These are phyloP conservation scores for Eucalyptus marginata DNA, from an alignment of 345 rosid genomes.

Conservation along the genomic window DNA sequence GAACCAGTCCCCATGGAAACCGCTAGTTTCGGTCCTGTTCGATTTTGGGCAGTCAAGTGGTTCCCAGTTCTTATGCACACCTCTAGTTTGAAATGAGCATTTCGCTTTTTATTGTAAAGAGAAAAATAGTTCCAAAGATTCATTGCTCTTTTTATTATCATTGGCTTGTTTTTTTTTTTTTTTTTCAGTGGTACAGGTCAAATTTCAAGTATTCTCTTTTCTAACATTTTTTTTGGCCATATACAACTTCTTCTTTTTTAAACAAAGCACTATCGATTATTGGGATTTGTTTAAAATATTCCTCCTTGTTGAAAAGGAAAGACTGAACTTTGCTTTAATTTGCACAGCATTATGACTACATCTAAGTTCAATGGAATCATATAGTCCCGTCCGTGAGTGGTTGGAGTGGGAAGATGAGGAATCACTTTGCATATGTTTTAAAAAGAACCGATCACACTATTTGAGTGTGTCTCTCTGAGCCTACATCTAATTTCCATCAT, in stretches of 20 bases:
- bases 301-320: background rate
- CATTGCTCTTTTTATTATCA: background rate
- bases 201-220: too few species aligned
- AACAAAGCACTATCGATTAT: background rate
- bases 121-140: too few species aligned
- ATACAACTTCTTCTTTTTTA: background rate
- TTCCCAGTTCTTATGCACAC: too few species aligned
- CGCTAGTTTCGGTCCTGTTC: rapidly evolving
- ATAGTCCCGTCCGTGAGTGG: too few species aligned
- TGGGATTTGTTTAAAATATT: too few species aligned
- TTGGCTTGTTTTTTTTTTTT: background rate
- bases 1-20: too few species aligned
- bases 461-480: background rate
- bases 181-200: background rate
- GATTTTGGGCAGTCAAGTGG: too few species aligned
- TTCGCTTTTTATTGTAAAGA: too few species aligned
- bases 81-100: background rate
- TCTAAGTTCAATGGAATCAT: too few species aligned
- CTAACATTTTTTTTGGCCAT: background rate
- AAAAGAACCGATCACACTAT: background rate
- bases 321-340: background rate
- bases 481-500: background rate
- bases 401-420: background rate
- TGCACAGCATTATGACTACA: too few species aligned
- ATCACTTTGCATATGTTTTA: background rate